A percentile compares a stretch with the other conserved stretches of the same genome.
Conservation (phyloP, 371 early-diverging fungal species). For the Apophysomyces ossiformis region DNA sequence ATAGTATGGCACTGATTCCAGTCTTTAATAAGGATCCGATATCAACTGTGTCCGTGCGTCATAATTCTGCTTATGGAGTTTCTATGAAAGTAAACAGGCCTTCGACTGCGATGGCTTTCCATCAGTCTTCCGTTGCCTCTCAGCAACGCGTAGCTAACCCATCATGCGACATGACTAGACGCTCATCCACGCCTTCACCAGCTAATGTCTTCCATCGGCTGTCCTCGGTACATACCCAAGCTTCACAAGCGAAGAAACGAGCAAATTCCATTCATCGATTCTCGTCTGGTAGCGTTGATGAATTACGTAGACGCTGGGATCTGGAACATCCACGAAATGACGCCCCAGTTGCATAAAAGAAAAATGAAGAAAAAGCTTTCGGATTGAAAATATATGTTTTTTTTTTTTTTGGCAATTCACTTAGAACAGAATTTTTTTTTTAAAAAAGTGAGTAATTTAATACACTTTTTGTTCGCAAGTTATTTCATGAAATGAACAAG, state of each 20-base stretch:
- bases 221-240: constrained; percentile 37
- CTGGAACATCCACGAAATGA: constrained; percentile 12
- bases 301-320: constrained; percentile 27
- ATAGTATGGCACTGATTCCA: neutral
- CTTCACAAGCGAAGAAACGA: constrained; percentile 36
- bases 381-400: neutral
- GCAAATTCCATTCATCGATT: constrained; percentile 16
- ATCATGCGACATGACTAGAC: constrained; percentile 25
- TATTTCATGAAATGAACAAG: too few relatives aligned
- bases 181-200: constrained; percentile 20
- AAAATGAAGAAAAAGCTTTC: neutral
- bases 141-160: constrained; percentile 15
- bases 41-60: neutral
- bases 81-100: neutral
- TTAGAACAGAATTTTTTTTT: neutral
- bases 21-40: neutral
- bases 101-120: constrained; percentile 5
- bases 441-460: too few relatives aligned
- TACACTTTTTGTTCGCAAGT: too few relatives aligned
- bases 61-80: neutral
- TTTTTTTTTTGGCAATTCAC: neutral
- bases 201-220: constrained; percentile 39
- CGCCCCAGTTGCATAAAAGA: neutral
- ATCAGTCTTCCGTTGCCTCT: neutral
- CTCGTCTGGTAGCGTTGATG: constrained; percentile 31